phyloP scores from a whole-genome alignment of 2,329 filamentous ascomycete genomes.

The Xylariales sp. region DNA sequence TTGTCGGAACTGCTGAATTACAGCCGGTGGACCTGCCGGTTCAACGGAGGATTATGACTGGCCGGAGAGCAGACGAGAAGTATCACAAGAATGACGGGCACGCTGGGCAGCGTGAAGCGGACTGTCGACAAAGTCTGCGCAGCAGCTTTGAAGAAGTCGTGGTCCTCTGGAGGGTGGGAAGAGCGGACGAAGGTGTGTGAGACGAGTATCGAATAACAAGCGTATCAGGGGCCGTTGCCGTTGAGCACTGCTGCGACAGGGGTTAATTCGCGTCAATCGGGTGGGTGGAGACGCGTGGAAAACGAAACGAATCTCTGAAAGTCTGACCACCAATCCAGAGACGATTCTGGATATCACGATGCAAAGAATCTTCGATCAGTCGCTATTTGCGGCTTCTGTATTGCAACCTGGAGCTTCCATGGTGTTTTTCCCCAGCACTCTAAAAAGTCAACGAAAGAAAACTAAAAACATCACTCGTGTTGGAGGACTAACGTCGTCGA shows the following conservation, averaged over 20 bases:
- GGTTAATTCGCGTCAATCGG: conserved; percentile 16
- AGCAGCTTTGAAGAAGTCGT: conserved; percentile 17
- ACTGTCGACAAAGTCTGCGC: conserved; percentile 16
- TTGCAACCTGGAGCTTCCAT: no score
- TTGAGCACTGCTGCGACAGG: conserved; percentile 2
- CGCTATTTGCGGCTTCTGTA: no score
- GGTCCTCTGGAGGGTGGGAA: conserved; percentile 10
- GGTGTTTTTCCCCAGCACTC: no score
- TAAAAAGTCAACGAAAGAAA: no score
- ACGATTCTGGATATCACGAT: no score
- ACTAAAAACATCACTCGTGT: no score
- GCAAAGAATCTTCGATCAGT: no score
- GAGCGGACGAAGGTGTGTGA: conserved; percentile 11
- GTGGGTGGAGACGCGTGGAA: conserved; percentile 19
- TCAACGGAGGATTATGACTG: no score
- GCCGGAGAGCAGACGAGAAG: neutral
- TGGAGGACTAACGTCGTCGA: no score
- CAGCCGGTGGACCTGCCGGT: no score
- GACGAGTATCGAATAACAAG: conserved; percentile 3
- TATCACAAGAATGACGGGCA: neutral
- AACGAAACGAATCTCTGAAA: neutral
- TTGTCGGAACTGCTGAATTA: no score
- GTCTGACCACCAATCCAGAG: neutral
- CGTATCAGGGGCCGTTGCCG: conserved; percentile 10
- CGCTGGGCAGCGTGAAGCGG: conserved; percentile 10